phyloP scores from a whole-genome alignment of 2,329 filamentous ascomycete species.

The Xylariaceae sp. region DNA sequence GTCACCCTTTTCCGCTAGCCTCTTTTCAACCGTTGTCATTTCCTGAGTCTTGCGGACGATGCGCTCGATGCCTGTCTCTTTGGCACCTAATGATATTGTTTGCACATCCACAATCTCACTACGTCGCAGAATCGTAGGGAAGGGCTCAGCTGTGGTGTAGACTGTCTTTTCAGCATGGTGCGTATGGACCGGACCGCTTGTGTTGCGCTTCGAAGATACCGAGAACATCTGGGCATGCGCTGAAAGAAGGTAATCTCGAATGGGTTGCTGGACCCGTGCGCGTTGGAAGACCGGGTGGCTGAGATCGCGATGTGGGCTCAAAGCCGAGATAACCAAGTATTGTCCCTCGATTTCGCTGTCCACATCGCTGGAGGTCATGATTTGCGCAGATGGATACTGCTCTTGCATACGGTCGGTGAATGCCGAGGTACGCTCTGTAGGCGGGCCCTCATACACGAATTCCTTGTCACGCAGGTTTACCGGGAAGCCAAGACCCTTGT shows the following conservation, averaged over 20 bases:
- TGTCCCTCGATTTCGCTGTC: slow-evolving; percentile 87
- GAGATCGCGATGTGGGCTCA: slow-evolving; percentile 82
- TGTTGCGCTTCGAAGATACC: slow-evolving; percentile 71
- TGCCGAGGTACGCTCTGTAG: slow-evolving; percentile 73
- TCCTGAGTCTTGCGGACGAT: slow-evolving; percentile 91
- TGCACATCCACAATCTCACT: slow-evolving; percentile 78
- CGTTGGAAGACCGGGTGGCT: slow-evolving; percentile 84
- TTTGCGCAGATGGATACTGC: slow-evolving; percentile 82
- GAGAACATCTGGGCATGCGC: slow-evolving; percentile 79
- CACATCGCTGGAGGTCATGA: slow-evolving; percentile 69
- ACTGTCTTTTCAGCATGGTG: slow-evolving; percentile 83
- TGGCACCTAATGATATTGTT: slow-evolving; percentile 68
- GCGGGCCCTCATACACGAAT: slow-evolving; percentile 85
- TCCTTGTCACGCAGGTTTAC: slow-evolving; percentile 81
- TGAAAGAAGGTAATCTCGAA: slow-evolving; percentile 84
- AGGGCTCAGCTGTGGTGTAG: slow-evolving; percentile 81
- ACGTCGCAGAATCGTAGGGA: slow-evolving; percentile 86
- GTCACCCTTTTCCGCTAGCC: slow-evolving; percentile 72
- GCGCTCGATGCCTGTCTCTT: slow-evolving; percentile 88
- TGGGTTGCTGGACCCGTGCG: slow-evolving; percentile 77
- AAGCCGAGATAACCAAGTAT: slow-evolving; percentile 78
- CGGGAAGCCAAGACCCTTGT: slow-evolving; percentile 88
- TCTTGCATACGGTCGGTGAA: slow-evolving; percentile 94
- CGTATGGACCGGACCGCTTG: slow-evolving; percentile 68
- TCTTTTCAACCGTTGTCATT: slow-evolving; percentile 74